Evolutionary conservation across 257 asterid species (phyloP), one percentile per base, ranked within the genome.

Genomic region (Forsythia viridissima): DNA sequence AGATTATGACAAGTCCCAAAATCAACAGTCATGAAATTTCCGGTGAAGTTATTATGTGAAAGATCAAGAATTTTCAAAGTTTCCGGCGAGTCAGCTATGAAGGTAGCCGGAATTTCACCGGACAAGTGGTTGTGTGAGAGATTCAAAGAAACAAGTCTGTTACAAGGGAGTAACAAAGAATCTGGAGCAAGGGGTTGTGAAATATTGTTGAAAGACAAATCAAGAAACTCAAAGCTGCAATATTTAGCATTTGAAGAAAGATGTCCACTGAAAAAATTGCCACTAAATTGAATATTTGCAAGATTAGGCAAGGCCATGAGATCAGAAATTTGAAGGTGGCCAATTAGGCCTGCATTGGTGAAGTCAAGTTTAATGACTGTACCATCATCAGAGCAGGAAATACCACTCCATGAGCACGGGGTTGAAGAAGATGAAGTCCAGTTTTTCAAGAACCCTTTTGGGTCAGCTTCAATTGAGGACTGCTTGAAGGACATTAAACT

Each of bases 361-460:
- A 95, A 86, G 82, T 90, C 90, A 8, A 95, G 94, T 71, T 83
- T 86, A 42, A 40, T 69, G 41, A 94, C 91, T 51, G 76, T 38
- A 39, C 94, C 96, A 79, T 74, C 88, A 67, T 16, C 82, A 67
- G 92, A 88, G 90, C 99, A 94, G 0, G 86, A 85, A 79, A 93
- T 93, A 59, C 99, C 97, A 74, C 36, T 83, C 96, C 95, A 94
- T 0, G 86, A 85, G 66, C 99, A 94, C 0, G 93, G 97, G 80
- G 71, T 81, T 16, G 90, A 81, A 42, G 92, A 83, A 71, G 95
- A 86, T 38, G 81, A 59, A 68, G 68, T 80, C 99, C 99, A 94
- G 82, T 81, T 86, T 18, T 52, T 48, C 77, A 94, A 81, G 77
- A 90, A 84, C 40, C 87, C 87, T n/a, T 85, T 87, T 39, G 98